Base-by-base conservation (phyloP, 495 filamentous ascomycete species). In the Choiromyces venosus region DNA sequence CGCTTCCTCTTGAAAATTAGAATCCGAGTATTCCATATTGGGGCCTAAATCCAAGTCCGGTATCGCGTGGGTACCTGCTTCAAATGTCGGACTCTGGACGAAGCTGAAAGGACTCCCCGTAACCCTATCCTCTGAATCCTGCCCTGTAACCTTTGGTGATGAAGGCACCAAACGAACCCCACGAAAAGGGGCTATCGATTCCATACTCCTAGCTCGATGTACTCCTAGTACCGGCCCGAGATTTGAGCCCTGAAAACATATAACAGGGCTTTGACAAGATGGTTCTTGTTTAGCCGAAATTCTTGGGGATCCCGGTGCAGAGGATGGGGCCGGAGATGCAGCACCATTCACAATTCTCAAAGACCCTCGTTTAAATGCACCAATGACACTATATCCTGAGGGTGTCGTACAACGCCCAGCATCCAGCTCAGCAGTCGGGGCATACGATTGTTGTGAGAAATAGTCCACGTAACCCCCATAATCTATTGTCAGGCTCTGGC, bases 311-410 rank as follows among this genome's bases (percentile, higher is more conserved):
- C 66, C 75, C 18, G 70, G 67, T 8, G 76, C 72, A 37, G 76
- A 78, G 12, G 77, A 79, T 4, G 80, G 81, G 18, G 74, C 76
- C 3, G 85, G 85, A 66, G 84, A 85, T 9, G 84, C 85, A n/a
- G 84, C 79, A 29, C 87, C 87, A 78, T 89, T 89, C 37, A 84
- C 86, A 70, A 89, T 88, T 67, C 86, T 84, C 71, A 89, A 78
- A 7, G 86, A 86, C 4, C 87, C 87, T 33, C 86, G 83, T 76
- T 88, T 89, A 76, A 88, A 89, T 35, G 84, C 87, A 35, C 87
- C 87, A 71, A 87, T 86, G 35, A 86, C 86, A 76, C 83, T 82
- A 70, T 87, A 87, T 42, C 76, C 76, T 5, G 77, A 78, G 37
- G 77, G 77, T 67, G 77, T 72, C 16, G 52, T 79, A 25, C 74